Base-by-base conservation (phyloP, 2,329 filamentous ascomycete species). In the Corniculantispora saksenae region DNA sequence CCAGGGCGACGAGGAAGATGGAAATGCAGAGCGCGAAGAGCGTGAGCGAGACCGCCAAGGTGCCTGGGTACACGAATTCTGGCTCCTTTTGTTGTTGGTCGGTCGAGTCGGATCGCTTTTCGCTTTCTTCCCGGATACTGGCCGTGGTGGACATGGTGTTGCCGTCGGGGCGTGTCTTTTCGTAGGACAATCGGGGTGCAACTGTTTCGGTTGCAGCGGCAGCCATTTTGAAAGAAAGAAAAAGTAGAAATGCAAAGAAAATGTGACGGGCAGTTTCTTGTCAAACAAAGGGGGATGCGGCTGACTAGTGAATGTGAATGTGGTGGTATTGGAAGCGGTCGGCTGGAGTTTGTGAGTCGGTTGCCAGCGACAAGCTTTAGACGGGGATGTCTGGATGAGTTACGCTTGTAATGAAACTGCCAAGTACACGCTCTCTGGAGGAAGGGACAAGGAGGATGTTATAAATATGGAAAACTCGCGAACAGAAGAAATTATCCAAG, bases 1-100 rank as follows among this genome's bases (percentile, higher is more conserved):
- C 82, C 13, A 84, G 76, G 3, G 82, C 82, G 53, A 84, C 81
- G 47, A 84, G 77, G 71, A 84, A 83, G 65, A 83, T 75, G 64
- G 79, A 73, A 17, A 84, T 72, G 66, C 80, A 81, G 63, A 84
- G 77, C 3, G 80, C 80, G 6, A 68, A 55, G 65, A 83, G 77
- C 61, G 83, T 79, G 51, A 82, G 72, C 21, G 73, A 29, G 6
- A 82, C 75, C 69, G 76, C 80, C 25, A 76, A 58, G 48, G 78
- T 78, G 25, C 71, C 69, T 0, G 82, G 81, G 68, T 84, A 83
- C 3, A n/a, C n/a, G n/a, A n/a, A n/a, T n/a, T 70, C 61, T 23
- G 69, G 35, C 7, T 70, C 35, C 3, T 15, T 19, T 3, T 32
- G 13, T 12, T 8, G 32, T 19, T 53, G 48, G 9, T 13, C n/a